Conservation (phyloP, 1,284 basidiomycete genomes). For the Trichosporon asahii region DNA sequence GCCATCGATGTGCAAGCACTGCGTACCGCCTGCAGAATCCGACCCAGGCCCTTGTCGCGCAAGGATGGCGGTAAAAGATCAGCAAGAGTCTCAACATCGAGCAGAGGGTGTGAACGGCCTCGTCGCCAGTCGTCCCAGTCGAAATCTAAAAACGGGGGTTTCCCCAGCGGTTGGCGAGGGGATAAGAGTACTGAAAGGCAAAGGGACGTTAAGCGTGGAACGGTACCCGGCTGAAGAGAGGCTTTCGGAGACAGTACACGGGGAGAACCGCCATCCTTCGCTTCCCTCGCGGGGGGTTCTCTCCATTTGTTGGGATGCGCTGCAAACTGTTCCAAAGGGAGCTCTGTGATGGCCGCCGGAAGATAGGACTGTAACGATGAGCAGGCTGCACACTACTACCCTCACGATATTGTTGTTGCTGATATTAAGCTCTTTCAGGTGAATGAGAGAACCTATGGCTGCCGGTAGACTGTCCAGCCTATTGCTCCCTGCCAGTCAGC, state of each 20-base stretch:
- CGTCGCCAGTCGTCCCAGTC: constrained; percentile 32
- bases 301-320: constrained; percentile 34
- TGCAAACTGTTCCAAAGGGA: constrained; percentile 32
- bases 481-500: constrained; percentile 37
- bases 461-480: constrained; percentile 42
- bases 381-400: not conserved
- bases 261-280: not conserved
- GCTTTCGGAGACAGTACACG: constrained; percentile 10
- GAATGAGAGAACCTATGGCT: constrained; percentile 44
- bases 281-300: not conserved
- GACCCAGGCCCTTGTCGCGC: constrained; percentile 18
- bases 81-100: constrained; percentile 32
- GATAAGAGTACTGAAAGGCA: constrained; percentile 43
- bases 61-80: constrained; percentile 29
- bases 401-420: constrained; percentile 47
- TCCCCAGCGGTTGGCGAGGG: constrained; percentile 32
- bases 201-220: constrained; percentile 36
- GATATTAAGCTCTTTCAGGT: constrained; percentile 49
- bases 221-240: constrained; percentile 12
- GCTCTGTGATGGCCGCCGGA: constrained; percentile 46
- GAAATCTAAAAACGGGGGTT: constrained; percentile 44
- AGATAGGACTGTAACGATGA: constrained; percentile 34
- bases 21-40: constrained; percentile 33
- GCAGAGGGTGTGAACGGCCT: constrained; percentile 35
- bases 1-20: constrained; percentile 21